phyloP scores from a whole-genome alignment of 2,329 filamentous ascomycete species.

The Cladophialophora carrionii region DNA sequence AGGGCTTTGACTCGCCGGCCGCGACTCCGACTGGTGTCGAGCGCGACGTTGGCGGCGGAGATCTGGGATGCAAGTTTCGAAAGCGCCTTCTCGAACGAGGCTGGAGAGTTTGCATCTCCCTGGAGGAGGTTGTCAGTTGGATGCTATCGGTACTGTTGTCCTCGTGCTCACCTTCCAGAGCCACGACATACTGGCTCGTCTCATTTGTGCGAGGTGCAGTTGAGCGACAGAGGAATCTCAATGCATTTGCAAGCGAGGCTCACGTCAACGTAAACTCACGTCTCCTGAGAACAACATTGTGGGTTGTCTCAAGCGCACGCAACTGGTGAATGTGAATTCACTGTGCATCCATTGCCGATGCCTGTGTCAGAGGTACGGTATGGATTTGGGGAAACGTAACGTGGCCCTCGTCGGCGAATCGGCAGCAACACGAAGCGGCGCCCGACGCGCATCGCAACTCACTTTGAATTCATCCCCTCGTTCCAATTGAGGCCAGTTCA shows the following conservation, averaged over 20 bases:
- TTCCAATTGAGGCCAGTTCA: constrained; percentile 31
- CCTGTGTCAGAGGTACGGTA: not conserved
- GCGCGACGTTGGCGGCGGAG: constrained; percentile 68
- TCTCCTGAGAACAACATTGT: not conserved
- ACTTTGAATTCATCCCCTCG: not conserved
- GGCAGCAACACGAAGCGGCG: constrained; percentile 11
- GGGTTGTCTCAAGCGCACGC: constrained; percentile 3
- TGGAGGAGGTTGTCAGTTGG: constrained; percentile 14
- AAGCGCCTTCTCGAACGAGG: constrained; percentile 89
- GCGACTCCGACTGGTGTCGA: constrained; percentile 72
- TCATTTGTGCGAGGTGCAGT: constrained; percentile 19
- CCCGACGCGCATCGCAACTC: constrained; percentile 23
- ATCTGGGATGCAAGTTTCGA: constrained; percentile 83
- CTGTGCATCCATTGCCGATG: not conserved
- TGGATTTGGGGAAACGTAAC: constrained; percentile 4
- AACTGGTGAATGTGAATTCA: not conserved
- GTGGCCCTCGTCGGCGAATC: constrained; percentile 12
- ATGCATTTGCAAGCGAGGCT: not conserved
- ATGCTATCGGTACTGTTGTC: constrained; percentile 1
- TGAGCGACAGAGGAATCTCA: not conserved
- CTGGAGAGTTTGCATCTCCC: constrained; percentile 79
- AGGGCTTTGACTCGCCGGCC: constrained; percentile 80
- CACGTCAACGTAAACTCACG: not conserved
- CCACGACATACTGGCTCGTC: constrained; percentile 36
- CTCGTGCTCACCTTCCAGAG: constrained; percentile 34